These are phyloP conservation scores for Pontederia crassipes DNA, from an alignment of 176 grass and related monocot species.

Conservation along the genomic window DNA sequence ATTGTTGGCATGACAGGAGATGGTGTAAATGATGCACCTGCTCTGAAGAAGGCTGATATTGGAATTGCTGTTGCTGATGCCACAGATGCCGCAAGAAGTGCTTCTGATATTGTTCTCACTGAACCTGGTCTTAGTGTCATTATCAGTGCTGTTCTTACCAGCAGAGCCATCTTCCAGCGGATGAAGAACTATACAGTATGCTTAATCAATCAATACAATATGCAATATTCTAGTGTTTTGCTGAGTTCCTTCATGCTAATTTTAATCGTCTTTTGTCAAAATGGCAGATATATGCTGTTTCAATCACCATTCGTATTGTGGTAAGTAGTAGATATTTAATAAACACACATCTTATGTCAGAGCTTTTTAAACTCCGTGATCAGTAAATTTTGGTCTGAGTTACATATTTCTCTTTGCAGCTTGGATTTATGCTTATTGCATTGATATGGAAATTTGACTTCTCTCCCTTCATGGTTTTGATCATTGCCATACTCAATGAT, in stretches of 20 bases:
- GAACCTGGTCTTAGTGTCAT: constrained; percentile 26
- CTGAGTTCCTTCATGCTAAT: neutral
- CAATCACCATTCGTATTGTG: constrained; percentile 46
- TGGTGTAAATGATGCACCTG: constrained; percentile 21
- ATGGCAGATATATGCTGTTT: constrained; percentile 41
- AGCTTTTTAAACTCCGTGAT: neutral
- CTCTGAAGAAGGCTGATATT: constrained; percentile 23
- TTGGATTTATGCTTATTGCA: constrained; percentile 48
- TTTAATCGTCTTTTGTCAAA: neutral
- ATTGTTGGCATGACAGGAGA: constrained; percentile 23
- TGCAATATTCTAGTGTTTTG: neutral
- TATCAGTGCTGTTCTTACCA: constrained; percentile 29
- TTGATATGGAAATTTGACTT: constrained; percentile 27
- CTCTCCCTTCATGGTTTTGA: constrained; percentile 59
- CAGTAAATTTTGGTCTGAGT: neutral
- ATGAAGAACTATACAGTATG: constrained; percentile 23
- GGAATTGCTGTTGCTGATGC: constrained; percentile 22
- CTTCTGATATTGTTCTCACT: constrained; percentile 26
- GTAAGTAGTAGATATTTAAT: constrained; percentile 9
- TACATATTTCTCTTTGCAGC: constrained; percentile 18
- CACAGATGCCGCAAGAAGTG: constrained; percentile 20
- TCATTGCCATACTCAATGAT: constrained; percentile 61
- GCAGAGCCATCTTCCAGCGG: constrained; percentile 25
- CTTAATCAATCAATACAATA: neutral
- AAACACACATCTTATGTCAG: neutral